phyloP scores from a whole-genome alignment of 106 monocot genomes.

The Acorus calamus region DNA sequence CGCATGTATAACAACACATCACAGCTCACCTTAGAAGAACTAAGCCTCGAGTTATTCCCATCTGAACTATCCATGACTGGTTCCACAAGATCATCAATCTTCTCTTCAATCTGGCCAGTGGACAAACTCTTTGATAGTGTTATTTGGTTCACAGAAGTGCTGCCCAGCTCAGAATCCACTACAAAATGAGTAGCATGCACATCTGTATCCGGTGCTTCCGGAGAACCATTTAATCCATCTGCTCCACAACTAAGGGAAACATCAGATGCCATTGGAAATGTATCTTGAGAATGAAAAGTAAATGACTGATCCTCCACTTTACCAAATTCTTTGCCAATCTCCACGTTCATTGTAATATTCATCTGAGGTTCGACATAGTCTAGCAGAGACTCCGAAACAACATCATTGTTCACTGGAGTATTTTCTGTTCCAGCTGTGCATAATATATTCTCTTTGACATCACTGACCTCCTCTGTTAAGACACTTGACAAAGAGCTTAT shows the following conservation, averaged over 20 bases:
- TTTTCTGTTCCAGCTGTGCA: background rate
- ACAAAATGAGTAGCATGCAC: no score
- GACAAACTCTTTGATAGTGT: no score
- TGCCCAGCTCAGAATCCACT: no score
- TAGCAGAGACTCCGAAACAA: background rate
- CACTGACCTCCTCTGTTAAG: constrained; percentile 2
- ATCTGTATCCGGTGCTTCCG: background rate
- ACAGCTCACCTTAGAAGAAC: no score
- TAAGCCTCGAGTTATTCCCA: no score
- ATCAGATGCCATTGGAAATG: constrained; percentile 5
- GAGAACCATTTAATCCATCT: constrained; percentile 1
- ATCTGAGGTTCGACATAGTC: constrained; percentile 5
- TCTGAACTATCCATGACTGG: no score
- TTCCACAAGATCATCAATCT: no score
- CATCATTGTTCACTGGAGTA: constrained; percentile 6
- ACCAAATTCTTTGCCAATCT: background rate
- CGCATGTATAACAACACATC: no score
- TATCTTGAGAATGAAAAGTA: background rate
- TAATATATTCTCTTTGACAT: background rate
- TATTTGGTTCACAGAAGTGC: no score
- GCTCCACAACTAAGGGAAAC: background rate
- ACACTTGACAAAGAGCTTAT: constrained; percentile 1
- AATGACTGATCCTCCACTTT: background rate
- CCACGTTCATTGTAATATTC: background rate
- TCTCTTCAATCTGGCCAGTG: no score